phyloP scores from a whole-genome alignment of 768 basidiomycete species.

The Lactifluus piperatus region DNA sequence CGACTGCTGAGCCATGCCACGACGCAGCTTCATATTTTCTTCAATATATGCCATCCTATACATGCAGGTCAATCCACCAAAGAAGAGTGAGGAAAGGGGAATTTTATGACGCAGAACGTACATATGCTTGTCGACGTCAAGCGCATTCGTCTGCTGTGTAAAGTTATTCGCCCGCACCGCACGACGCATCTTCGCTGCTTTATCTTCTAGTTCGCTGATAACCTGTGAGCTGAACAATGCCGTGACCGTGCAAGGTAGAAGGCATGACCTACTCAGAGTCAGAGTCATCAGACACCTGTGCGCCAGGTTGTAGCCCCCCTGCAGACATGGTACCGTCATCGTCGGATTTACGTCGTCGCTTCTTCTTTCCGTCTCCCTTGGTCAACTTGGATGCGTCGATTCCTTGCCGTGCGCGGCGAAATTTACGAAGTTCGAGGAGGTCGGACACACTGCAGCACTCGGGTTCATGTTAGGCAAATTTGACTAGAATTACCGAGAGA shows the following conservation, averaged over 20 bases:
- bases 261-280: conserved; percentile 55
- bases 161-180: conserved; percentile 86
- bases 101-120: conserved; percentile 31
- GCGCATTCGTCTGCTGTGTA: conserved; percentile 90
- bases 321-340: conserved; percentile 34
- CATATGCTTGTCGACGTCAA: conserved; percentile 99
- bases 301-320: conserved; percentile 52
- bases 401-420: conserved; percentile 64
- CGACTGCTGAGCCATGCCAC: conserved; percentile 39
- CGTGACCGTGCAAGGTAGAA: background rate
- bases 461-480: conserved; percentile 5
- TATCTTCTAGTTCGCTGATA: conserved; percentile 51
- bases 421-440: conserved; percentile 73
- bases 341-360: conserved; percentile 45
- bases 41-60: conserved; percentile 97
- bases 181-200: conserved; percentile 61
- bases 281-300: conserved; percentile 27
- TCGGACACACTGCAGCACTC: conserved; percentile 54
- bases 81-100: background rate
- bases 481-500: too few species aligned
- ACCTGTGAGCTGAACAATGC: background rate
- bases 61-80: background rate
- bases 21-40: conserved; percentile 74
- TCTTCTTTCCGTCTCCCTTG: conserved; percentile 74
- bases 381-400: conserved; percentile 82